Base-by-base conservation (phyloP, 2,329 filamentous ascomycete genomes). In the Hypoxylon sp. region DNA sequence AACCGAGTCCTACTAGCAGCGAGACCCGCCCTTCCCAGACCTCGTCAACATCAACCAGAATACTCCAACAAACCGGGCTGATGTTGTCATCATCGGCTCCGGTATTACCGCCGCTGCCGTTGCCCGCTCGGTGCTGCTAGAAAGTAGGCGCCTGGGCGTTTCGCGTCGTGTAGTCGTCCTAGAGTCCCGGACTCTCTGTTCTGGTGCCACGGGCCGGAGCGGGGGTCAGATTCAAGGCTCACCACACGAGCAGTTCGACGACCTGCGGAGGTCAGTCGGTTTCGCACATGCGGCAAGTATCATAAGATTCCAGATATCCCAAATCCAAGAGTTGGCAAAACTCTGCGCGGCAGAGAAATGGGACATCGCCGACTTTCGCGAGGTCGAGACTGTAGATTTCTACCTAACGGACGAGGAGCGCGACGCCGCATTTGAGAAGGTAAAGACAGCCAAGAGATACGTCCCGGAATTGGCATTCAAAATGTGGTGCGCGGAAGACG, bases 141-240 rank as follows among this genome's bases (percentile, higher is more conserved):
- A 73, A 29, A 60, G 61, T 53, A 8, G 26, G 3, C 62, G 59
- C 5, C 47, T 48, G 11, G 37, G 26, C 1, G 22, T 19, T 3
- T 14, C 13, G 39, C 51, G 39, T 17, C 57, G 64, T 17, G 76
- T 87, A 3, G 79, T 84, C 1, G 81, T 87, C 8, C 75, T 87
- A n/a, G 86, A 88, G 68, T 85, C 86, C 1, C 78, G 86, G 1
- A 75, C 81, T 46, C 72, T 85, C 6, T 85, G 84, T 69, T 83
- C 81, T 9, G 86, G 86, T 14, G 86, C 85, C 2, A 88, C 86
- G 8, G 86, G 83, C 1, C 80, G 86, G 53, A 87, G 87, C 67
- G 85, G 85, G 19, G 85, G 84, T 0, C 85, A 85, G 73, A 82
- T 86, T 67, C 85, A 87, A 73, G 75, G 78, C 26, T 76, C 78